Percentiles rank a stretch among this genome's conserved stretches.
phyloP scores from a whole-genome alignment of 2,329 filamentous ascomycete species.

The Claviceps sp. region DNA sequence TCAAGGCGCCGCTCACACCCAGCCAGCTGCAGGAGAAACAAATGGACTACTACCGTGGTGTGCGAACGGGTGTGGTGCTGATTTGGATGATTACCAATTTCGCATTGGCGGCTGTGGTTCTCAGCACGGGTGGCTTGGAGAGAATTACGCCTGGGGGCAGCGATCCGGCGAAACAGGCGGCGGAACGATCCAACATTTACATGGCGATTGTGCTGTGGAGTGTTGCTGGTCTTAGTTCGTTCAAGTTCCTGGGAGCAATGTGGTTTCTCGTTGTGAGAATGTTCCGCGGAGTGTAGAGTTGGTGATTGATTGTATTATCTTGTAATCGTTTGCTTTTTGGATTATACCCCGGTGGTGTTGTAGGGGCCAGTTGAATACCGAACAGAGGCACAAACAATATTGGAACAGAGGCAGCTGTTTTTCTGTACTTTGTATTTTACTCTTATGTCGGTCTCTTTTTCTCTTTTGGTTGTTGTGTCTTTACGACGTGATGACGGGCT shows the following conservation, averaged over 20 bases:
- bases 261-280: slow-evolving; percentile 87
- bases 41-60: slow-evolving; percentile 96
- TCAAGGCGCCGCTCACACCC: slow-evolving; percentile 46
- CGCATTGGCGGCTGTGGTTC: slow-evolving; percentile 69
- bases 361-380: not conserved
- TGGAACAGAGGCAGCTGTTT: too few relatives aligned
- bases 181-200: slow-evolving; percentile 61
- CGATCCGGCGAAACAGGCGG: slow-evolving; percentile 26
- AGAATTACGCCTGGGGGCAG: slow-evolving; percentile 37
- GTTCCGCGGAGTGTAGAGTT: slow-evolving; percentile 56
- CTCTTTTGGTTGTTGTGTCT: too few relatives aligned
- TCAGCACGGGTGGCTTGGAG: slow-evolving; percentile 74
- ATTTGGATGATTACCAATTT: slow-evolving; percentile 97
- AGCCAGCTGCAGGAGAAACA: slow-evolving; percentile 61
- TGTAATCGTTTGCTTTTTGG: slow-evolving; percentile 1
- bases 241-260: slow-evolving; percentile 76
- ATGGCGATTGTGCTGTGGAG: slow-evolving; percentile 80
- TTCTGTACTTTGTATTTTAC: not conserved
- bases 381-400: not conserved
- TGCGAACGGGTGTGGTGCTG: slow-evolving; percentile 80
- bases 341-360: slow-evolving; percentile 8
- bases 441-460: too few relatives aligned
- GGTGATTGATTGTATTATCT: not conserved
- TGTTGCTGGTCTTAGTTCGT: slow-evolving; percentile 69
- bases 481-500: too few relatives aligned